These are phyloP conservation scores for Parafenestella ontariensis DNA, from an alignment of 2,329 filamentous ascomycete species.

Conservation along the genomic window DNA sequence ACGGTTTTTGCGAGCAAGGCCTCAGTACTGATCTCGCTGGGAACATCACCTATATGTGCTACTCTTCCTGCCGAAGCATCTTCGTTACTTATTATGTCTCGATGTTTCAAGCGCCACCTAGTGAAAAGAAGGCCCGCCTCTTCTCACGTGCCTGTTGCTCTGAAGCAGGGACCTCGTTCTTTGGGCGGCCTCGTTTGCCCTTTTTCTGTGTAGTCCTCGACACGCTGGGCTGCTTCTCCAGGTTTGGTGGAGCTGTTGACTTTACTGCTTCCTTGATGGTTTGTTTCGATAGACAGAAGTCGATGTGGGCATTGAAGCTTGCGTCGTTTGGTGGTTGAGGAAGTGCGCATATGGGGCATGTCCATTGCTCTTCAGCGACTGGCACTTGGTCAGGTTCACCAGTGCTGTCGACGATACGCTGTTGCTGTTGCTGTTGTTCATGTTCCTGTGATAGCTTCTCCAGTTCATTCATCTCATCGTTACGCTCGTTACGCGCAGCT, in stretches of 20 bases:
- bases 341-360: conserved; percentile 85
- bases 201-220: conserved; percentile 29
- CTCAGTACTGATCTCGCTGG: too few species aligned
- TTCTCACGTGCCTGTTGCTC: conserved; percentile 40
- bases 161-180: conserved; percentile 24
- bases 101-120: conserved; percentile 6
- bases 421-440: conserved; percentile 23
- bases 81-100: not conserved
- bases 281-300: conserved; percentile 84
- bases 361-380: conserved; percentile 64
- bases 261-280: conserved; percentile 86
- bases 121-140: conserved; percentile 41
- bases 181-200: conserved; percentile 40
- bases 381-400: conserved; percentile 28
- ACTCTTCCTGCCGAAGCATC: not conserved
- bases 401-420: conserved; percentile 2
- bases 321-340: conserved; percentile 78
- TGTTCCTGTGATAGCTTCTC: conserved; percentile 69
- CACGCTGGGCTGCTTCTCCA: conserved; percentile 13
- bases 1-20: too few species aligned
- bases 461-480: conserved; percentile 67
- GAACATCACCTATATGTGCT: too few species aligned
- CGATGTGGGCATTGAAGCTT: conserved; percentile 89
- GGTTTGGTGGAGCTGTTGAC: conserved; percentile 35
- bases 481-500: conserved; percentile 65